These are phyloP conservation scores for Coniochaeta sp. DNA, from an alignment of 2,329 filamentous ascomycete genomes.

Conservation along the genomic window DNA sequence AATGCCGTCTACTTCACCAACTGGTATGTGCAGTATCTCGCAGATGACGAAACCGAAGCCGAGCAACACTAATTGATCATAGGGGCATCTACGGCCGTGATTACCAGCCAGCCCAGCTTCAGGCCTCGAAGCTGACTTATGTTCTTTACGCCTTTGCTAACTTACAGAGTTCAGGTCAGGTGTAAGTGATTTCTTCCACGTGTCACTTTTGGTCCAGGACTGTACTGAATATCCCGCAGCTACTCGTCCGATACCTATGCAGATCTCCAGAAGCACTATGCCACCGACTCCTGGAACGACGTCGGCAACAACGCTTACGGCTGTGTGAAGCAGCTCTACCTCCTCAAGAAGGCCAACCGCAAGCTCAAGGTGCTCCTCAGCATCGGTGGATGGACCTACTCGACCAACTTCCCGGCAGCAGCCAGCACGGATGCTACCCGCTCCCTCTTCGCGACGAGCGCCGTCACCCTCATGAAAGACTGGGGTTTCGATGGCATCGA, in stretches of 20 bases:
- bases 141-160: constrained; percentile 80
- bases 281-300: constrained; percentile 60
- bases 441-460: constrained; percentile 58
- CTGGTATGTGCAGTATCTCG: constrained; percentile 27
- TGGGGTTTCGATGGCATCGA: constrained; percentile 54
- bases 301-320: constrained; percentile 69
- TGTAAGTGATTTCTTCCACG: constrained; percentile 40
- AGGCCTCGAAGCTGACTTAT: constrained; percentile 64
- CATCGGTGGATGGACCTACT: constrained; percentile 84
- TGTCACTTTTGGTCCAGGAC: not conserved
- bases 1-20: constrained; percentile 42
- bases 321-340: constrained; percentile 70
- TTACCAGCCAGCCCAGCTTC: constrained; percentile 65
- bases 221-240: constrained; percentile 19
- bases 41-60: not conserved
- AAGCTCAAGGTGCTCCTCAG: constrained; percentile 71
- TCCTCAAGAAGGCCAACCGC: constrained; percentile 71
- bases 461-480: constrained; percentile 65
- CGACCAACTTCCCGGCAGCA: constrained; percentile 63
- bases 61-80: constrained; percentile 1
- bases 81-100: constrained; percentile 59
- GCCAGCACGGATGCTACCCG: constrained; percentile 57
- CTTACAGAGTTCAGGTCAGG: constrained; percentile 61
- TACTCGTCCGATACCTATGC: constrained; percentile 62
- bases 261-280: constrained; percentile 67